A percentile compares a stretch with the other conserved stretches of the same genome.
Evolutionary conservation across 2,329 filamentous ascomycete species (phyloP).

Genomic region (Pyrenophora teres): DNA sequence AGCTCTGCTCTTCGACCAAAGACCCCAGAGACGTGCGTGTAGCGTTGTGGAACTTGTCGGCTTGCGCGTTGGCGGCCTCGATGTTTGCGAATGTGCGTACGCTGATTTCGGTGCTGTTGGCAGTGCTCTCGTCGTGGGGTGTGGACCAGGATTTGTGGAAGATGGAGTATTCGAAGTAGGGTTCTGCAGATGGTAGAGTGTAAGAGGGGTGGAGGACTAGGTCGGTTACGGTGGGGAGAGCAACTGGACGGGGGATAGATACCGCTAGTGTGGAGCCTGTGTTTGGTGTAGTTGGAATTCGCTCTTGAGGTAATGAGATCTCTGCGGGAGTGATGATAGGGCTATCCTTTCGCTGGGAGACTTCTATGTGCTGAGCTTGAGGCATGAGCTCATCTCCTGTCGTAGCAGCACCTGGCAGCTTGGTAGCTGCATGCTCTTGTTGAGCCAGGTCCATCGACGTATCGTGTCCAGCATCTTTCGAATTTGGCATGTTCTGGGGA

Average conservation of each 20-base stretch:
- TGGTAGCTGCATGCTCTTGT: too few relatives aligned
- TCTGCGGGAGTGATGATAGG: too few relatives aligned
- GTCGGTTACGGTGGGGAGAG: neutral
- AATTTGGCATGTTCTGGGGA: too few relatives aligned
- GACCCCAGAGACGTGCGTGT: constrained; percentile 3
- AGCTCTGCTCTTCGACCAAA: constrained; percentile 10
- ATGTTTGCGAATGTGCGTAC: constrained; percentile 15
- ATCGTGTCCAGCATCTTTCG: too few relatives aligned
- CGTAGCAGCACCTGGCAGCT: too few relatives aligned
- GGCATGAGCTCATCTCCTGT: too few relatives aligned
- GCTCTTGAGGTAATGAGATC: too few relatives aligned
- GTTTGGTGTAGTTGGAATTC: neutral
- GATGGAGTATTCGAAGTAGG: constrained; percentile 34
- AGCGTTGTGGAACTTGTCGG: constrained; percentile 14
- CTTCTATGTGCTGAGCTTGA: too few relatives aligned
- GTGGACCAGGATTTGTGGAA: constrained; percentile 23
- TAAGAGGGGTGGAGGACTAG: neutral
- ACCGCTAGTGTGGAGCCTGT: neutral
- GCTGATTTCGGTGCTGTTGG: constrained; percentile 5
- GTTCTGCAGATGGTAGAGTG: constrained; percentile 8
- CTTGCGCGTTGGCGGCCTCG: constrained; percentile 24
- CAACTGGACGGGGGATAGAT: neutral
- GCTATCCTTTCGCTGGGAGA: too few relatives aligned
- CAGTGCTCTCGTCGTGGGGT: constrained; percentile 1
- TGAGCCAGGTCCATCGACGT: too few relatives aligned